Percentiles rank a stretch among this genome's conserved stretches.
Conservation (phyloP, 2,329 filamentous ascomycete species). For the Diplocarpon mali region DNA sequence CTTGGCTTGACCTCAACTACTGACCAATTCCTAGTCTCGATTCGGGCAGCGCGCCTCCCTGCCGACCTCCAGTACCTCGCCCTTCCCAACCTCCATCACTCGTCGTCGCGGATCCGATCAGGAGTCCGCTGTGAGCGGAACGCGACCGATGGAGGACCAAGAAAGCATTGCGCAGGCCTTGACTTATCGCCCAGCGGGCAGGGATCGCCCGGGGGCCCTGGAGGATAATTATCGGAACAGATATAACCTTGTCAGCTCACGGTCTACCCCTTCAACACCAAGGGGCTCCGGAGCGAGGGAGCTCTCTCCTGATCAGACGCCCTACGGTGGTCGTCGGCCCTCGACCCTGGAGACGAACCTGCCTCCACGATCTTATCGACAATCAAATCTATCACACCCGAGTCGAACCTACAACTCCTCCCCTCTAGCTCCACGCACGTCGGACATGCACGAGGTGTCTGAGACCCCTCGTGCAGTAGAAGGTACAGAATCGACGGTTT, state of each 20-base stretch:
- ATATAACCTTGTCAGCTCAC: conserved; percentile 15
- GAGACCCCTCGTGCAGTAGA: conserved; percentile 40
- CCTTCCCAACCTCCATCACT: conserved; percentile 10
- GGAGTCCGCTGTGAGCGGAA: conserved; percentile 14
- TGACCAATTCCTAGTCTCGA: conserved; percentile 21
- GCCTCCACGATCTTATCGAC: conserved; percentile 24
- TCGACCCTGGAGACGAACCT: conserved; percentile 18
- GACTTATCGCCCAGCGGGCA: conserved; percentile 18
- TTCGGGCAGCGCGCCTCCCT: conserved; percentile 22
- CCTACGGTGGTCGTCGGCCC: conserved; percentile 18
- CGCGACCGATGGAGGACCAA: conserved; percentile 17
- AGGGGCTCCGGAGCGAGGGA: conserved; percentile 17
- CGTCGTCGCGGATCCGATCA: conserved; percentile 23
- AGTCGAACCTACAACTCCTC: conserved; percentile 39
- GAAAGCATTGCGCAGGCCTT: conserved; percentile 20
- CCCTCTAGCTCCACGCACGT: conserved; percentile 40
- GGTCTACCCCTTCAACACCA: conserved; percentile 24
- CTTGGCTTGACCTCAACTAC: conserved; percentile 14
- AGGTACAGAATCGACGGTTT: conserved; percentile 76
- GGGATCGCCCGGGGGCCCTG: conserved; percentile 15
- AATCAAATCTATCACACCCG: conserved; percentile 26
- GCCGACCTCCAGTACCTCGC: conserved; percentile 14
- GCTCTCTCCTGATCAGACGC: conserved; percentile 21
- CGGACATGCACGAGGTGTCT: conserved; percentile 32
- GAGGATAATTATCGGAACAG: conserved; percentile 20